phyloP scores from a whole-genome alignment of 2,329 filamentous ascomycete species.

The Laburnicola sp. region DNA sequence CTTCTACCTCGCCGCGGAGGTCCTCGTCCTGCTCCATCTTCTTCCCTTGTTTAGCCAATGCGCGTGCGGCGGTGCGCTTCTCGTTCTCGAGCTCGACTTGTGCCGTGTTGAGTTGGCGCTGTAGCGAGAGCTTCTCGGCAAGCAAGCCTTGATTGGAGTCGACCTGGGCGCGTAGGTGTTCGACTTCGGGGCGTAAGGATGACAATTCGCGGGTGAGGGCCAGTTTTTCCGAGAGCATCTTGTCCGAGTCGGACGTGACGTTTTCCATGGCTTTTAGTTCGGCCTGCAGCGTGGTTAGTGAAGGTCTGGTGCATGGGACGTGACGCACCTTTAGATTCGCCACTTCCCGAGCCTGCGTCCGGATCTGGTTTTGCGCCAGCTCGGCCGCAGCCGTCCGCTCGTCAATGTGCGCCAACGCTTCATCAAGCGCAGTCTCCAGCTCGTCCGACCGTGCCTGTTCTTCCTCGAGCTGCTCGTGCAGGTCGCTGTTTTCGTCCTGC shows the following conservation, averaged over 20 bases:
- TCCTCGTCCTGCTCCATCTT: conserved; percentile 56
- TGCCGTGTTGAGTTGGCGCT: conserved; percentile 74
- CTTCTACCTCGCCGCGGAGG: conserved; percentile 49
- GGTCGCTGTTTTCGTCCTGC: conserved; percentile 70
- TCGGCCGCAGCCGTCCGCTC: conserved; percentile 52
- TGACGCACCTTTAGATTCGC: conserved; percentile 60
- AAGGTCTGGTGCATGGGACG: conserved; percentile 46
- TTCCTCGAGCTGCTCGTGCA: conserved; percentile 65
- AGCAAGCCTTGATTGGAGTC: conserved; percentile 68
- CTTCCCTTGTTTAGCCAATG: conserved; percentile 53
- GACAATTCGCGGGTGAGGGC: conserved; percentile 63
- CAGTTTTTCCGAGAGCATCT: conserved; percentile 67
- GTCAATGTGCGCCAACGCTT: conserved; percentile 52
- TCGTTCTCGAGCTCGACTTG: conserved; percentile 84
- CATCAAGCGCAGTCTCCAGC: conserved; percentile 55
- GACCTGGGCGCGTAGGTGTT: conserved; percentile 63
- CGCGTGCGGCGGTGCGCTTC: conserved; percentile 68
- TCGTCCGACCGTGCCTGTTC: conserved; percentile 63
- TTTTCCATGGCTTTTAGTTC: conserved; percentile 71
- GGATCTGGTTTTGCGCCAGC: conserved; percentile 55
- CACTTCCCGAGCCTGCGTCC: conserved; percentile 57
- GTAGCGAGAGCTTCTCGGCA: conserved; percentile 76
- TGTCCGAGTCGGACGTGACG: conserved; percentile 69
- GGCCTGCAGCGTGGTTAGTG: conserved; percentile 53
- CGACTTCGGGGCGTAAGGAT: conserved; percentile 62